phyloP scores from a whole-genome alignment of 2,329 filamentous ascomycete genomes.

The Scedosporium minutisporum region DNA sequence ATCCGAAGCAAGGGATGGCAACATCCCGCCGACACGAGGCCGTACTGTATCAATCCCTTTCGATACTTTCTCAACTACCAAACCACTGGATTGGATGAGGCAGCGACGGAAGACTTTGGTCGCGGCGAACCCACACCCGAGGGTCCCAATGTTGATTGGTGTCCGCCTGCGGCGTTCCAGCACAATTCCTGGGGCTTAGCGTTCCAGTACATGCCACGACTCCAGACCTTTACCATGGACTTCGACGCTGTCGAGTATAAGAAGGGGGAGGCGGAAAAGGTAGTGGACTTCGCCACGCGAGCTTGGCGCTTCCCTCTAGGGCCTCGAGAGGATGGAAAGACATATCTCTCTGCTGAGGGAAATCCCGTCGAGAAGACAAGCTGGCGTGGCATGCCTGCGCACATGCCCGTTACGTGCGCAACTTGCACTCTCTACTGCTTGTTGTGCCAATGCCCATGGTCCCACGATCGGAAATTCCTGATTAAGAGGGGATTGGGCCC shows the following conservation, averaged over 20 bases:
- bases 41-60: not conserved
- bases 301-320: conserved; percentile 1
- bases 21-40: not conserved
- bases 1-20: not conserved
- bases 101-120: not conserved
- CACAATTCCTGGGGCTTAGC: not conserved
- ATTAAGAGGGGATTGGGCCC: not conserved
- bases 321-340: not conserved
- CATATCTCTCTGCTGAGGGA: not conserved
- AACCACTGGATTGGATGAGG: not conserved
- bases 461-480: not conserved
- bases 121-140: not conserved
- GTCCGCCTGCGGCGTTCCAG: not conserved
- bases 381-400: not conserved
- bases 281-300: not conserved
- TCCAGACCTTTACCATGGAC: not conserved
- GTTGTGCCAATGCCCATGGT: not conserved
- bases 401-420: not conserved
- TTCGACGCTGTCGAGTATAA: not conserved
- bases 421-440: not conserved
- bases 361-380: not conserved
- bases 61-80: not conserved
- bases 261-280: not conserved
- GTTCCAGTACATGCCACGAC: not conserved
- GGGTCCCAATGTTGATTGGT: not conserved